Base-by-base conservation (phyloP, 2,329 filamentous ascomycete genomes). In the Seiridium cupressi region DNA sequence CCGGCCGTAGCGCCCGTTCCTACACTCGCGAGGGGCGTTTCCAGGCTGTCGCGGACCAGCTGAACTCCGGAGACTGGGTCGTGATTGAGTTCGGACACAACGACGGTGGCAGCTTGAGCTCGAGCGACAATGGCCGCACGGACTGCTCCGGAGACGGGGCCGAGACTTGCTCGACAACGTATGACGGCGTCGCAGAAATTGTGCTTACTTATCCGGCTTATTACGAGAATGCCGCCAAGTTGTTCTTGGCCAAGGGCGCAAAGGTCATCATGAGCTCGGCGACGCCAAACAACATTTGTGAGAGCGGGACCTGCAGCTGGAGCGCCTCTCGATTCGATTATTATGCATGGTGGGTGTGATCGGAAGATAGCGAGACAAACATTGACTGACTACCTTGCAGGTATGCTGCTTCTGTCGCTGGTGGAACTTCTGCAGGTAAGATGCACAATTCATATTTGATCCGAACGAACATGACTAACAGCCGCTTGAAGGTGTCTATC, bases 51-150 rank as follows among this genome's bases (percentile, higher is more conserved):
- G 80, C 82, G 51, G 73, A 78, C 38, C 67, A 77, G 2, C 76
- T 90, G 32, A 65, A 81, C 68, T 59, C 77, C 1, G 86, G 85
- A 38, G 88, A 91, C 72, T 87, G 84, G 72, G 87, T 90, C 1
- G 77, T 90, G 57, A 89, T 91, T 57, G 88, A 90, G 66, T 89
- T 91, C 66, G 88, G 89, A 0, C 88, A 91, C 76, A 91, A 91
- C 66, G 89, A 91, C 65, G 88, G 87, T 31, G 86, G 87, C 1
- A 81, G 81, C 0, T 74, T 86, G 2, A 72, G 71, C 18, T 57
- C 63, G 1, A 80, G 72, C 10, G 88, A 90, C 70, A 89, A 89
- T 65, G 83, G 83, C 1, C 81, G 87, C 11, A 83, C 81, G 1
- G 86, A 84, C 65, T 90, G 88, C 61, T 73, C 72, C 2, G 85